These are phyloP conservation scores for Colletotrichum lini DNA, from an alignment of 2,329 filamentous ascomycete species.

Conservation along the genomic window DNA sequence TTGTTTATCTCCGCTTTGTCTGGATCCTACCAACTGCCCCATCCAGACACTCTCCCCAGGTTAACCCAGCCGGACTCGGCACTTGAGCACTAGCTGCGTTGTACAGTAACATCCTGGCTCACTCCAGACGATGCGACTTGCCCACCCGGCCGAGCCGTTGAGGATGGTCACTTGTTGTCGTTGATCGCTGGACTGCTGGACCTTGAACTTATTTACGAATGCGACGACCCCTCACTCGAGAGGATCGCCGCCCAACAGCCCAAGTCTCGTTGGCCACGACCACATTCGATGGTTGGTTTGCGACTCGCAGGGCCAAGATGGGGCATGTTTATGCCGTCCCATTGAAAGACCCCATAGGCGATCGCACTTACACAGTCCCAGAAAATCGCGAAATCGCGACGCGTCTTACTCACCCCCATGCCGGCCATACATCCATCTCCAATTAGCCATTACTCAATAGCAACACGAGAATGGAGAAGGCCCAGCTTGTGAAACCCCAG, in stretches of 20 bases:
- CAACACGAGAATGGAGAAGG: slow-evolving; percentile 11
- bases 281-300: background rate
- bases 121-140: slow-evolving; percentile 1
- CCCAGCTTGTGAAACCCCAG: slow-evolving; percentile 15
- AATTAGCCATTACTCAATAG: slow-evolving; percentile 20
- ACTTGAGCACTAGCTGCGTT: slow-evolving; percentile 26
- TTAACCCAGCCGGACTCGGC: slow-evolving; percentile 35
- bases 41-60: slow-evolving; percentile 28
- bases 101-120: slow-evolving; percentile 34
- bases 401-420: slow-evolving; percentile 22
- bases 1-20: slow-evolving; percentile 22
- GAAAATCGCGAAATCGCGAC: slow-evolving; percentile 31
- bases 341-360: slow-evolving; percentile 16
- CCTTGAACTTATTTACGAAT: background rate
- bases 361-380: slow-evolving; percentile 28
- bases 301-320: background rate
- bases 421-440: slow-evolving; percentile 8
- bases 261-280: background rate
- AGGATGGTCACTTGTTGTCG: background rate
- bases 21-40: slow-evolving; percentile 34
- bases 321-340: slow-evolving; percentile 17
- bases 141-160: background rate
- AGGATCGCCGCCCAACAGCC: background rate
- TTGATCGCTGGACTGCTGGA: background rate
- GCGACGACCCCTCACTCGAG: background rate